A percentile compares a stretch with the other conserved stretches of the same genome.
These are phyloP conservation scores for Pseudoturritis turrita DNA, from an alignment of 345 rosid genomes.

Conservation along the genomic window DNA sequence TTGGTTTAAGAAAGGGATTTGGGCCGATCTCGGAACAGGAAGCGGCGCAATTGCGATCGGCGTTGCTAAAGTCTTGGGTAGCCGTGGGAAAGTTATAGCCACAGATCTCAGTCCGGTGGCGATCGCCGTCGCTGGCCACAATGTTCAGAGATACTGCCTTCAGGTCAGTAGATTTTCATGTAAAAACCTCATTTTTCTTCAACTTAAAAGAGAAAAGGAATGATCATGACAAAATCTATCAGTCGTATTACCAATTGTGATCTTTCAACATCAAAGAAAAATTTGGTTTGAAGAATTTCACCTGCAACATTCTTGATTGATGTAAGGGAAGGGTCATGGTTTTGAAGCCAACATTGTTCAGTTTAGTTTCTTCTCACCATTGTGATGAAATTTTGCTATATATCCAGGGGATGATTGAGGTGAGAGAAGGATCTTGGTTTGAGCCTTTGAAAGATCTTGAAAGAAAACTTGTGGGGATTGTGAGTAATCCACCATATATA, in stretches of 20 bases:
- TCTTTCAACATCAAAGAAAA: background rate
- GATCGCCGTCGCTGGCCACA: slow-evolving; percentile 51
- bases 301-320: slow-evolving; percentile 20
- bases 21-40: slow-evolving; percentile 95
- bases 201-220: background rate
- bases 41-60: slow-evolving; percentile 89
- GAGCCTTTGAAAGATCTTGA: slow-evolving; percentile 60
- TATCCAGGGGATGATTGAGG: slow-evolving; percentile 52
- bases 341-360: background rate
- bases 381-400: background rate
- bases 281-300: background rate
- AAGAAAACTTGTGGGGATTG: slow-evolving; percentile 69
- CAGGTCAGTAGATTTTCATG: slow-evolving; percentile 41
- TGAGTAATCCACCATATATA: slow-evolving; percentile 92
- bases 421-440: slow-evolving; percentile 83
- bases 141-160: slow-evolving; percentile 62
- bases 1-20: slow-evolving; percentile 43
- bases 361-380: background rate
- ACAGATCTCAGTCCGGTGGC: slow-evolving; percentile 75
- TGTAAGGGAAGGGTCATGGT: slow-evolving; percentile 59
- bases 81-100: slow-evolving; percentile 56
- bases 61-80: slow-evolving; percentile 43
- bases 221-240: background rate
- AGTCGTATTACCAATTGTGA: background rate
- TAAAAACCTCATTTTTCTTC: background rate